Evolutionary conservation across 306 rosid genomes (phyloP), one percentile per base, ranked within the genome.

Genomic region (Adenanthera pavonina): DNA sequence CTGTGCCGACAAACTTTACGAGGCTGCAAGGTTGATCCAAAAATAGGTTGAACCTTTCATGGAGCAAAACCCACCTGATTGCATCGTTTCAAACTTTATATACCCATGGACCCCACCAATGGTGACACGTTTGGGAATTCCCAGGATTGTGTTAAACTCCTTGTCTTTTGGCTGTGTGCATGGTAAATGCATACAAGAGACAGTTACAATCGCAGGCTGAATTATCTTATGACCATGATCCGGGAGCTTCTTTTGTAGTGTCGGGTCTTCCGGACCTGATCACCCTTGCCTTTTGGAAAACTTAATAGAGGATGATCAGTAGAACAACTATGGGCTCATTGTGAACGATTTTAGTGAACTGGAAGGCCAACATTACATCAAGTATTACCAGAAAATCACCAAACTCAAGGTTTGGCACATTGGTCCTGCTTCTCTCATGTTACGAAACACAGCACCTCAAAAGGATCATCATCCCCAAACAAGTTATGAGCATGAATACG

Each of bases 401-500:
- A 78, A 84, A 0, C 68, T 33, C 7, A 86, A 82, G 2, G 80
- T 77, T 5, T 86, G 86, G 86, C 81, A 72, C 52, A 10, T 78
- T 15, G 84, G 86, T 12, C 75, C 81, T 2, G 40, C 70, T 67
- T 54, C 75, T 0, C 17, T 81, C 35, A 60, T 12, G 11, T 47
- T 75, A 3, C 19, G 43, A 20, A 59, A 56, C 36, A 0, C 17
- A 11, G 1, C 2, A 49, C 3, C 4, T 2, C 17, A 49, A 49
- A 51, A 51, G 46, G 8, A 43, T 43, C 8, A 6, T 43, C 46
- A 43, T 4, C 1, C 1, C 46, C 8, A 43, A 43, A 43, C 46
- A 43, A 43, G 46, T 7, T 30, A 35, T 1, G 12, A 70, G 17
- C 75, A 44, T n/a, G 38, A 68, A 2, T n/a, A 25, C 56, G 8